Conservation (phyloP, 805 yeast genomes). For the Pichia manshurica region DNA sequence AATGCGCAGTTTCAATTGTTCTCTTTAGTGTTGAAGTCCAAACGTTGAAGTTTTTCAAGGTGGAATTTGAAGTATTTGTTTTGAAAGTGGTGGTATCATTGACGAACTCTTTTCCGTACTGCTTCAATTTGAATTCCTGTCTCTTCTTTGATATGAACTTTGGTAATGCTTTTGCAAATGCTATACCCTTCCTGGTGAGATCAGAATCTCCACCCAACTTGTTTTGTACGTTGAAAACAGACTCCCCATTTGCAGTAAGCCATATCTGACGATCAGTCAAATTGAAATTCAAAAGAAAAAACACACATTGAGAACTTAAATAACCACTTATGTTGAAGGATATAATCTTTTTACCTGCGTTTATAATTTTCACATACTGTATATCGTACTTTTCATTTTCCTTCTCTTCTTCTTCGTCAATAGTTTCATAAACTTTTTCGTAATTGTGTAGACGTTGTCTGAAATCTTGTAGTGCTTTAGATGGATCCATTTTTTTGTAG, state of each 20-base stretch:
- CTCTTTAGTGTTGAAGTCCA: constrained; percentile 33
- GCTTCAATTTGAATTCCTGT: constrained; percentile 31
- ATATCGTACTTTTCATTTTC: constrained; percentile 43
- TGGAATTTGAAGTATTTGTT: constrained; percentile 11
- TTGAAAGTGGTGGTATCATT: constrained; percentile 24
- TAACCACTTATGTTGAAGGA: constrained; percentile 54
- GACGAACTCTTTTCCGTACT: constrained; percentile 30
- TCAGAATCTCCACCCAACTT: constrained; percentile 32
- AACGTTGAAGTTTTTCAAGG: constrained; percentile 23
- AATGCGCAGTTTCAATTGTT: constrained; percentile 29
- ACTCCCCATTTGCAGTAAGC: constrained; percentile 33
- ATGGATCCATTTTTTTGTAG: constrained; percentile 78
- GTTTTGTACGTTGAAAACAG: constrained; percentile 23
- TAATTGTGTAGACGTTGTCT: constrained; percentile 75
- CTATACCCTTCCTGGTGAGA: constrained; percentile 26
- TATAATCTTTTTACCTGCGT: constrained; percentile 54
- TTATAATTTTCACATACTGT: constrained; percentile 57
- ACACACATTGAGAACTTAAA: constrained; percentile 51
- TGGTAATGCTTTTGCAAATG: constrained; percentile 32
- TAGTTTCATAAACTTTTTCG: constrained; percentile 84
- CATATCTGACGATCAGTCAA: constrained; percentile 33
- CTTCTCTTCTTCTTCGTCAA: constrained; percentile 51
- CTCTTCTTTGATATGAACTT: constrained; percentile 31
- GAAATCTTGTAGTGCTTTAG: constrained; percentile 74
- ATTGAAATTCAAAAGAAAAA: constrained; percentile 42